Conservation (phyloP, 2,329 filamentous ascomycete genomes). For the Cladophialophora immunda region DNA sequence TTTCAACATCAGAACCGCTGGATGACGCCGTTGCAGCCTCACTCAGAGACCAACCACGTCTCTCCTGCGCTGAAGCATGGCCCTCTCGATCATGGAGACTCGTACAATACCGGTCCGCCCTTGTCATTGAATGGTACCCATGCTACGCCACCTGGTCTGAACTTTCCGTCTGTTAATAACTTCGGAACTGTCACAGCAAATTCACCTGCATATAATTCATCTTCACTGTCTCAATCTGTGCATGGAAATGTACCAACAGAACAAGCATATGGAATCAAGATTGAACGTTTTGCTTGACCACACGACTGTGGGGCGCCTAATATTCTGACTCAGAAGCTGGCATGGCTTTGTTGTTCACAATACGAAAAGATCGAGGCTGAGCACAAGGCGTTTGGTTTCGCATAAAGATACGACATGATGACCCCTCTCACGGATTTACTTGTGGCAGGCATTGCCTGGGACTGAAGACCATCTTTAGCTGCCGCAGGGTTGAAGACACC, state of each 20-base stretch:
- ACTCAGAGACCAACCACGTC: slow-evolving; percentile 9
- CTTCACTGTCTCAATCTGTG: slow-evolving; percentile 14
- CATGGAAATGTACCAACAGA: slow-evolving; percentile 29
- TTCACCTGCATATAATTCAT: slow-evolving; percentile 27
- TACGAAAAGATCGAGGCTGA: background rate
- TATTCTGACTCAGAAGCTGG: background rate
- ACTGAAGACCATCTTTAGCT: background rate
- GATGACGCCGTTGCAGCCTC: slow-evolving; percentile 37
- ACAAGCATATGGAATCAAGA: slow-evolving; percentile 25
- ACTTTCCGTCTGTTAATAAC: slow-evolving; percentile 26
- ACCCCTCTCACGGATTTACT: background rate
- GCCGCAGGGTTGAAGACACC: background rate
- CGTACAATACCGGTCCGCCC: slow-evolving; percentile 31
- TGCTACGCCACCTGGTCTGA: slow-evolving; percentile 22
- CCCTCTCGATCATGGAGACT: slow-evolving; percentile 21
- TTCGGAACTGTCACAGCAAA: slow-evolving; percentile 18
- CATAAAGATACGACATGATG: background rate
- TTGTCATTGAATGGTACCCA: slow-evolving; percentile 30
- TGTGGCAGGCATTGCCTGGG: background rate
- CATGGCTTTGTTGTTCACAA: background rate
- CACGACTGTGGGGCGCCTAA: background rate
- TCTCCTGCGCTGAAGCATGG: slow-evolving; percentile 8
- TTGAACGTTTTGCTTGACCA: slow-evolving; percentile 25
- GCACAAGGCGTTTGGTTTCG: background rate
- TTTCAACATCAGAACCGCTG: slow-evolving; percentile 41